Percentiles rank a stretch among this genome's conserved stretches.
These are phyloP conservation scores for Pisolithus orientalis DNA, from an alignment of 768 basidiomycete species.

Conservation along the genomic window DNA sequence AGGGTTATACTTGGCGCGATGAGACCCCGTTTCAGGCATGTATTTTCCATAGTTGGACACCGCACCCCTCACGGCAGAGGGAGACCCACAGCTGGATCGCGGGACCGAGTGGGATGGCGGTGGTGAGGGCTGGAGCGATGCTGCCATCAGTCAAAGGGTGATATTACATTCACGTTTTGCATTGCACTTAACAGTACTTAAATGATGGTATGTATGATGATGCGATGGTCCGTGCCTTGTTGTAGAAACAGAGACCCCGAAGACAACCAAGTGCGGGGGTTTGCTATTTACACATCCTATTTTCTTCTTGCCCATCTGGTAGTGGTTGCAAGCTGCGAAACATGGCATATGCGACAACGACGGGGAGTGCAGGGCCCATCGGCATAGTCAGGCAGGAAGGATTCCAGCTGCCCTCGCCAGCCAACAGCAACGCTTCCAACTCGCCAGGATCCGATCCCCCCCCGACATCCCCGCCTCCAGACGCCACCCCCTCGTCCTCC, in stretches of 20 bases:
- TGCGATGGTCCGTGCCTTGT: not conserved
- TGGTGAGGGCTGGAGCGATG: not conserved
- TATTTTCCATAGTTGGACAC: no score
- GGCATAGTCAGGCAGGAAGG: conserved; percentile 56
- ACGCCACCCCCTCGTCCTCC: conserved; percentile 20
- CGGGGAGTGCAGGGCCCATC: conserved; percentile 5
- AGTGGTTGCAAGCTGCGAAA: not conserved
- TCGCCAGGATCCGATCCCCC: conserved; percentile 9
- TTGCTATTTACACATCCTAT: not conserved
- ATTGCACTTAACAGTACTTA: no score
- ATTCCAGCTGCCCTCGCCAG: conserved; percentile 55
- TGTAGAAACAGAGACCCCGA: not conserved
- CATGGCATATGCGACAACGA: not conserved
- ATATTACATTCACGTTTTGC: no score
- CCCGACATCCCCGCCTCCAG: conserved; percentile 22
- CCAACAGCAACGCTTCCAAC: conserved; percentile 16
- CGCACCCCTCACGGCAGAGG: no score
- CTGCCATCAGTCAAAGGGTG: no score
- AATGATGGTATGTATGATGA: not conserved
- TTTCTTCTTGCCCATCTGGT: not conserved
- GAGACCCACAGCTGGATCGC: not conserved
- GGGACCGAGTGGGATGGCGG: not conserved
- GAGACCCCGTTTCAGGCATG: no score
- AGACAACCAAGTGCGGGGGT: not conserved
- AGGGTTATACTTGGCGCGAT: no score